phyloP scores from a whole-genome alignment of 2,329 filamentous ascomycete genomes.

The Pleochaeta shiraiana region DNA sequence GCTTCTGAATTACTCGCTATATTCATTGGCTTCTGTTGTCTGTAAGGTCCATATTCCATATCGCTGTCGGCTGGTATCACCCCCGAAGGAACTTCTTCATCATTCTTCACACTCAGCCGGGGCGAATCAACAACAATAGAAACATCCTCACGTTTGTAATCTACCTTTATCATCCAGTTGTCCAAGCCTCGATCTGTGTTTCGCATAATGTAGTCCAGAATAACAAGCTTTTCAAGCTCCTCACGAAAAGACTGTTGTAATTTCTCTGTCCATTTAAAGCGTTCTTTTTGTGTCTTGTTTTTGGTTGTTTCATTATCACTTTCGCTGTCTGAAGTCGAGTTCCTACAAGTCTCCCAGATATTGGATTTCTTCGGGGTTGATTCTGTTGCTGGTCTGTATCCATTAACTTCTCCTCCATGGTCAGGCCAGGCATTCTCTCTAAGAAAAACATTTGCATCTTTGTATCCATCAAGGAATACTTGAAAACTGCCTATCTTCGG shows the following conservation, averaged over 20 bases:
- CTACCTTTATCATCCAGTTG: conserved; percentile 99
- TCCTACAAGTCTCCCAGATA: conserved; percentile 68
- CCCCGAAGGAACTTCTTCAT: conserved; percentile 29
- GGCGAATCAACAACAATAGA: conserved; percentile 68
- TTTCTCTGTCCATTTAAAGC: conserved; percentile 67
- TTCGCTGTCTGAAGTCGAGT: conserved; percentile 29
- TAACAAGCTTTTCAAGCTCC: conserved; percentile 89
- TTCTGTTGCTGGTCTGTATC: conserved; percentile 45
- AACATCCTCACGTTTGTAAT: conserved; percentile 62
- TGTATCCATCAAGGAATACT: conserved; percentile 90
- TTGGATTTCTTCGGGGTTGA: conserved; percentile 45
- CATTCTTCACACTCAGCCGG: conserved; percentile 39
- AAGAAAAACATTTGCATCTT: conserved; percentile 89
- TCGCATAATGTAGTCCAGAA: conserved; percentile 96
- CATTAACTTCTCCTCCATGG: conserved; percentile 33
- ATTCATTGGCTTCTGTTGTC: conserved; percentile 65
- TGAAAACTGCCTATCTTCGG: conserved; percentile 92
- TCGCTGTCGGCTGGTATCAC: conserved; percentile 20
- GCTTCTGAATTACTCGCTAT: conserved; percentile 31
- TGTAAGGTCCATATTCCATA: conserved; percentile 39
- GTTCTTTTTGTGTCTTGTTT: conserved; percentile 11
- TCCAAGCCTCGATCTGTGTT: conserved; percentile 94
- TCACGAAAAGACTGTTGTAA: conserved; percentile 86
- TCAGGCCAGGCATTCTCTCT: conserved; percentile 96
- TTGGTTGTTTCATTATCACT: conserved; percentile 28